phyloP scores from a whole-genome alignment of 2,329 filamentous ascomycete genomes.

The Orbilia javanica region DNA sequence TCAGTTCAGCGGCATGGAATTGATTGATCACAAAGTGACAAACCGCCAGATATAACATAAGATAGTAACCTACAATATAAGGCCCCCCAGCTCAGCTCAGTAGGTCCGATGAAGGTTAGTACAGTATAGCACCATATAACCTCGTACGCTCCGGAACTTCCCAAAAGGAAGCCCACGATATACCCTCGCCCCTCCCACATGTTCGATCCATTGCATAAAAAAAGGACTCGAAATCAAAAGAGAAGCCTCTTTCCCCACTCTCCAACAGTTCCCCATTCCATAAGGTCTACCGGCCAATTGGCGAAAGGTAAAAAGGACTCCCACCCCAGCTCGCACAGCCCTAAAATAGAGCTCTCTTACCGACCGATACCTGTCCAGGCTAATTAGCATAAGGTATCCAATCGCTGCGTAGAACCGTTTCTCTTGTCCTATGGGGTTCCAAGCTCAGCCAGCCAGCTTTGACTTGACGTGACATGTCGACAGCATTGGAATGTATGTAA shows the following conservation, averaged over 20 bases:
- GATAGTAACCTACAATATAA: too few relatives aligned
- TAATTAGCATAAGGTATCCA: slow-evolving; percentile 35
- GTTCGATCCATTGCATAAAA: slow-evolving; percentile 50
- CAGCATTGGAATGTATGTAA: background rate
- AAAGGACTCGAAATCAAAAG: slow-evolving; percentile 3
- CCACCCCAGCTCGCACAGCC: slow-evolving; percentile 28
- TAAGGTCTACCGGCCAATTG: slow-evolving; percentile 37
- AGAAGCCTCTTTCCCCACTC: slow-evolving; percentile 30
- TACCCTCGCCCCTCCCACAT: slow-evolving; percentile 14
- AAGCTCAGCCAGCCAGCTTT: background rate
- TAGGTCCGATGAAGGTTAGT: background rate
- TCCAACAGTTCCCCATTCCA: slow-evolving; percentile 29
- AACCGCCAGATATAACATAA: background rate
- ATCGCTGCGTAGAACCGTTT: slow-evolving; percentile 21
- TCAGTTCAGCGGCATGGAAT: too few relatives aligned
- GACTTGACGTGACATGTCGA: too few relatives aligned
- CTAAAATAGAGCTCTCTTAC: slow-evolving; percentile 58
- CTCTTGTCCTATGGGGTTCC: slow-evolving; percentile 1
- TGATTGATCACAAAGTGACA: background rate
- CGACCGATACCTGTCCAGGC: slow-evolving; percentile 49
- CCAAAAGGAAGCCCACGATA: slow-evolving; percentile 31
- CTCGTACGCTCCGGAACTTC: slow-evolving; percentile 5
- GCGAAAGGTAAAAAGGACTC: slow-evolving; percentile 18
- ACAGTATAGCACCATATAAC: background rate
- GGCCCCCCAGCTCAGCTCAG: background rate